These are phyloP conservation scores for Salvia sclarea DNA, from an alignment of 305 asterid genomes.

Conservation along the genomic window DNA sequence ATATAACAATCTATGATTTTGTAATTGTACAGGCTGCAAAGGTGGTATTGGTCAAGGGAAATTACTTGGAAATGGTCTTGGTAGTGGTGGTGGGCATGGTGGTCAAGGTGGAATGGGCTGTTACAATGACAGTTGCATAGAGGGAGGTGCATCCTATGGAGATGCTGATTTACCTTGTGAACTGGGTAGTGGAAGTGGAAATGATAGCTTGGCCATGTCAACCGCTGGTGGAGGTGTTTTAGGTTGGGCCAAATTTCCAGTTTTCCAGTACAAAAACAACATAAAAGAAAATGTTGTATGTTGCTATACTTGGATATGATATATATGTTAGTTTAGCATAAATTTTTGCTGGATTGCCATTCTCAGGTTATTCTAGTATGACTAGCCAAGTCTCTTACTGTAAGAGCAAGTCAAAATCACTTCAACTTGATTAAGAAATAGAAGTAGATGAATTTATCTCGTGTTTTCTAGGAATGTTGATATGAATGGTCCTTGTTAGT, in stretches of 20 bases:
- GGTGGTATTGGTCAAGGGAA: conserved; percentile 77
- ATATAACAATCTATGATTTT: conserved; percentile 24
- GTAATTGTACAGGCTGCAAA: conserved; percentile 58
- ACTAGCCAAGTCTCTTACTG: not conserved
- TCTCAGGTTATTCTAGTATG: not conserved
- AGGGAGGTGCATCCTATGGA: conserved; percentile 76
- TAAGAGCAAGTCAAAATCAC: not conserved
- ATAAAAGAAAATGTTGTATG: not conserved
- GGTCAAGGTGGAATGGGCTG: conserved; percentile 83
- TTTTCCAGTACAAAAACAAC: not conserved
- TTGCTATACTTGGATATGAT: conserved; percentile 6
- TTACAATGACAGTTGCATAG: conserved; percentile 58
- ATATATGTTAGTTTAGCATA: not conserved
- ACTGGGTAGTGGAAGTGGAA: conserved; percentile 90
- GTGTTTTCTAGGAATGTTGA: not conserved
- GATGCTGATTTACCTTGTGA: conserved; percentile 74
- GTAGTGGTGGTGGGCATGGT: conserved; percentile 90
- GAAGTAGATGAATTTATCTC: not conserved
- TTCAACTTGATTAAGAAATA: conserved; percentile 14
- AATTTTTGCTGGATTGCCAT: not conserved
- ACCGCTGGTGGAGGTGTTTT: conserved; percentile 79
- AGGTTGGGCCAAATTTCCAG: conserved; percentile 52
- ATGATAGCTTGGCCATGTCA: conserved; percentile 59
- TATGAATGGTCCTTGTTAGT: not conserved
- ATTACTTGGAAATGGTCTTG: conserved; percentile 53